Conservation (phyloP, 2,329 filamentous ascomycete genomes). For the Alternaria incomplexa region DNA sequence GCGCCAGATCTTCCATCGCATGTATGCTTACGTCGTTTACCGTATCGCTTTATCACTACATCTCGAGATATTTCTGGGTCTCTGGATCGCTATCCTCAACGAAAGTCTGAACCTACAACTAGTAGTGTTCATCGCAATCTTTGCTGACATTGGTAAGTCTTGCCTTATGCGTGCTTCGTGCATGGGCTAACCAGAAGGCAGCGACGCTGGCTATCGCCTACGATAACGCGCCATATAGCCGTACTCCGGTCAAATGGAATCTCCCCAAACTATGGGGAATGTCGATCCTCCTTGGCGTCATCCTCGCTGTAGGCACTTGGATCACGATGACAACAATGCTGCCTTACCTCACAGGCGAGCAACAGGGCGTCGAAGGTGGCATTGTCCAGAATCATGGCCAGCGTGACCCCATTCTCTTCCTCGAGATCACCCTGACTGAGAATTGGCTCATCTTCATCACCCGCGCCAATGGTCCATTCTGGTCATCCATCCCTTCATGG, state of each 20-base stretch:
- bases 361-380: constrained; percentile 71
- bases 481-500: constrained; percentile 88
- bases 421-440: constrained; percentile 88
- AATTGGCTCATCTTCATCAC: constrained; percentile 98
- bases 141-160: constrained; percentile 72
- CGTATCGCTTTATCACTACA: constrained; percentile 92
- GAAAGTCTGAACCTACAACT: constrained; percentile 82
- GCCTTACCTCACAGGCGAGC: constrained; percentile 48
- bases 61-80: constrained; percentile 87
- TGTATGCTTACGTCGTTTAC: constrained; percentile 96
- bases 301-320: constrained; percentile 85
- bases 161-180: background rate
- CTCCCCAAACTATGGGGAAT: constrained; percentile 93
- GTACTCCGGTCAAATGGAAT: constrained; percentile 92
- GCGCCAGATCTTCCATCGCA: constrained; percentile 93
- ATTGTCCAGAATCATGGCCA: constrained; percentile 90
- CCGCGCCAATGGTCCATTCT: constrained; percentile 89
- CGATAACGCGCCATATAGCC: constrained; percentile 88
- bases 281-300: constrained; percentile 80
- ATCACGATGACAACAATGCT: constrained; percentile 88
- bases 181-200: background rate
- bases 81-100: constrained; percentile 91
- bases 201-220: constrained; percentile 92
- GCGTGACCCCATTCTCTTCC: constrained; percentile 82
- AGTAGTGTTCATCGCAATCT: constrained; percentile 93